phyloP scores from a whole-genome alignment of 768 basidiomycete species.

The Tricholoma hemisulphureum region DNA sequence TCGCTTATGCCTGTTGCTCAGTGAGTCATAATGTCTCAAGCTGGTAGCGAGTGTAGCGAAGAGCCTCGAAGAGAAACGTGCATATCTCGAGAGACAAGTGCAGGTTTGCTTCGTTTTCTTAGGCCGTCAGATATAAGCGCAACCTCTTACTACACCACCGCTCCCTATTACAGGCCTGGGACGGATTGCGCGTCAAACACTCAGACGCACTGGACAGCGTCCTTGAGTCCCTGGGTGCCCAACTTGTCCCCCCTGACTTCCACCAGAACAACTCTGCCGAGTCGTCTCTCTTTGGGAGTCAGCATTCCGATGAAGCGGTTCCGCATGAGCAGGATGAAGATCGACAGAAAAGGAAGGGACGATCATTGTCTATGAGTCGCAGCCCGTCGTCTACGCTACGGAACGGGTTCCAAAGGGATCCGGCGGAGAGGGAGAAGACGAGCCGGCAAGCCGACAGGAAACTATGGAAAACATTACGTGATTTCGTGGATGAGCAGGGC shows the following conservation, averaged over 20 bases:
- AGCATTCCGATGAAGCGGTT: constrained; percentile 49
- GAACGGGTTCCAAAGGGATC: constrained; percentile 14
- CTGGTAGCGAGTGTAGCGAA: constrained; percentile 72
- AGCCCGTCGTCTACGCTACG: constrained; percentile 45
- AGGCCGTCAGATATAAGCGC: neutral
- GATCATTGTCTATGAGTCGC: constrained; percentile 20
- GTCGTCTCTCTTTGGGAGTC: constrained; percentile 80
- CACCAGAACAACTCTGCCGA: constrained; percentile 58
- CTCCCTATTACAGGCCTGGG: constrained; percentile 59
- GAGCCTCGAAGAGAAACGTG: constrained; percentile 70
- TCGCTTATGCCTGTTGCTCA: neutral
- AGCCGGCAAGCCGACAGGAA: constrained; percentile 44
- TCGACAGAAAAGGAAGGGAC: constrained; percentile 11
- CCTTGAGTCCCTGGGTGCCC: constrained; percentile 69
- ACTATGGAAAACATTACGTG: constrained; percentile 78
- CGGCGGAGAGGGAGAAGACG: constrained; percentile 16
- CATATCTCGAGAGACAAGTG: constrained; percentile 56
- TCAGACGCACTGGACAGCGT: constrained; percentile 63
- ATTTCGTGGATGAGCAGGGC: constrained; percentile 82
- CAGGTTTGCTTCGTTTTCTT: constrained; percentile 41
- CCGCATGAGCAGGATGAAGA: constrained; percentile 20
- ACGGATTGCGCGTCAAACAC: constrained; percentile 56
- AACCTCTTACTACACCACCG: neutral
- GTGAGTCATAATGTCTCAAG: constrained; percentile 32
- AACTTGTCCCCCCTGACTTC: constrained; percentile 76